Evolutionary conservation across 2,329 filamentous ascomycete species (phyloP), one percentile per base, ranked within the genome.

Genomic region (Colletotrichum eleusines): DNA sequence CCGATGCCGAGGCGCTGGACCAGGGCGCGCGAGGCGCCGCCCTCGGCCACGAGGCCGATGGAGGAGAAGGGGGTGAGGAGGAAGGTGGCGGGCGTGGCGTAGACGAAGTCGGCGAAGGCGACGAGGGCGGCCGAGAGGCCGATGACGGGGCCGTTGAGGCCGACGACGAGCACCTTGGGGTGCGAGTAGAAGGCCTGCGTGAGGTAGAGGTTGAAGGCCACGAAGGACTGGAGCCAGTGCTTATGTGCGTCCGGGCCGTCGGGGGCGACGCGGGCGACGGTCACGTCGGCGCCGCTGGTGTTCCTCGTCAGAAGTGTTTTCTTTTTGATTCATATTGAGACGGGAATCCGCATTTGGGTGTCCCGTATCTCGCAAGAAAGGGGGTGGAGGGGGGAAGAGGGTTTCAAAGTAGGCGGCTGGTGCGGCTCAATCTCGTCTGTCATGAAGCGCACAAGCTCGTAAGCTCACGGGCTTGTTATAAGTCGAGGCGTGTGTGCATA

Each of bases 131-230:
- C 96, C 2, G 92, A 93, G 40, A 98, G 90, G 7, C 96, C 96
- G 63, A 99, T 87, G 14, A 91, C 94, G 7, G 96, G 96, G 3
- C 95, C 96, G 83, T 98, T 98, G 74, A 98, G 90, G 0, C 94
- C 96, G 0, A 91, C 91, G 71, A 98, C 88, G 31, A 98, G 92
- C 81, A 98, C 92, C 84, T 98, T 98, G 76, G 94, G 93, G 83
- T 98, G 96, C 18, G 90, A 91, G 85, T 96, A 95, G 84, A 98
- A 97, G 76, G 94, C 91, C 76, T 94, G 91, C 2, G 95, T 96
- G 76, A 94, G 88, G 86, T 97, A 93, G 67, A 98, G 88, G 85
- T 98, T 98, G 86, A 92, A 92, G 75, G 91, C 86, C 14, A 94
- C 92, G 81, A 98, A 97, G 77, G 79, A 84, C 62, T 87, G 86